Base-by-base conservation (phyloP, 441 rosid species). In the Macaranga tanarius region DNA sequence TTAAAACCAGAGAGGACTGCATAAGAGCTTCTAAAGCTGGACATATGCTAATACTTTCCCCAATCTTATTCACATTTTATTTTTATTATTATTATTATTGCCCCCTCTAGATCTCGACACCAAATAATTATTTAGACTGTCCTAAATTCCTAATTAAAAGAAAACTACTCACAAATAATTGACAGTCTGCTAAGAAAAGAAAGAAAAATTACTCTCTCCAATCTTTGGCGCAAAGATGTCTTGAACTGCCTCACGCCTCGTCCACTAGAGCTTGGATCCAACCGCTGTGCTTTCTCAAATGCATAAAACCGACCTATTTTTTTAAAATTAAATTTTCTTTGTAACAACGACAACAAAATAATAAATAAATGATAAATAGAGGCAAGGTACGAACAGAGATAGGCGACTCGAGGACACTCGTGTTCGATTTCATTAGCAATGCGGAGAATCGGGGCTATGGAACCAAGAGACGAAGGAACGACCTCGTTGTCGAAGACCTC, bases 371-470 rank as follows among this genome's bases (percentile, higher is more conserved):
- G n/a, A n/a, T n/a, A 0, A 52, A 28, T n/a, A 7, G 23, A 55
- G 28, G 11, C 45, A 42, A 31, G 44, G 26, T n/a, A 72, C 86
- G 69, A 82, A 96, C 98, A 96, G 70, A 93, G 97, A 74, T 92
- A 96, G 57, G 98, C 93, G 23, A 93, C 98, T 22, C 99, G 97
- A 75, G 99, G 98, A 19, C 97, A 96, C 81, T 93, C 97, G 42
- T 83, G 82, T 74, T 93, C 89, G 81, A 96, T 90, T 85, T 96
- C 99, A 11, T 80, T 84, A 61, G 99, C 98, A 56, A 92, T 83
- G 65, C 97, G 98, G 61, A 96, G 97, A 72, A 96, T 86, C 13
- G 97, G 97, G 60, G 90, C 90, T 67, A 95, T 89, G 85, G 89
- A 86, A 76, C 89, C 86, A 51, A 93, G 88, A 26, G 98, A 92